These are phyloP conservation scores for Voacanga thouarsii DNA, from an alignment of 257 asterid genomes.

Conservation along the genomic window DNA sequence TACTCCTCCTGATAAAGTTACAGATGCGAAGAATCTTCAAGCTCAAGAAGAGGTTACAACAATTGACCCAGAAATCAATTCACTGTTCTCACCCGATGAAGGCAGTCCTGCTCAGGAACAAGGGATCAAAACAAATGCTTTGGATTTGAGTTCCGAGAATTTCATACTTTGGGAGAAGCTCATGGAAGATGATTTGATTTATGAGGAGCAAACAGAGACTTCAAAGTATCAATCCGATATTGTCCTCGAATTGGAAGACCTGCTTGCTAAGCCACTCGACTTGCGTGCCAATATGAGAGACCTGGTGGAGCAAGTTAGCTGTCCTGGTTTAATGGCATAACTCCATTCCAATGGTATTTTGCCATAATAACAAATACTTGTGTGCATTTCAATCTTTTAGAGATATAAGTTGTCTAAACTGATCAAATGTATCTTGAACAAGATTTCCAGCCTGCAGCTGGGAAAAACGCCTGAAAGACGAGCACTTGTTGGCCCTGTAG, in stretches of 20 bases:
- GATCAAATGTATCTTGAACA: no score
- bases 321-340: conserved; percentile 11
- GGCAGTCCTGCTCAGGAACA: conserved; percentile 33
- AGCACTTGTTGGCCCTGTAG: no score
- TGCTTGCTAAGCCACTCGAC: conserved; percentile 32
- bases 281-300: conserved; percentile 17
- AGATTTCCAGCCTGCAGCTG: background rate
- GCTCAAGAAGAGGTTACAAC: conserved; percentile 39
- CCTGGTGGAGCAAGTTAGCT: background rate
- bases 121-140: conserved; percentile 20
- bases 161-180: conserved; percentile 89
- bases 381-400: background rate
- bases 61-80: conserved; percentile 36
- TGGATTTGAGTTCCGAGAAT: conserved; percentile 44
- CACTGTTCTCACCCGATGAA: conserved; percentile 46
- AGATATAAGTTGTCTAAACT: no score
- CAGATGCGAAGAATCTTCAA: conserved; percentile 12
- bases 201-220: conserved; percentile 41
- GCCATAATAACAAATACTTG: background rate
- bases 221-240: conserved; percentile 34
- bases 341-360: background rate
- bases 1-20: conserved; percentile 24
- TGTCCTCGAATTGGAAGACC: conserved; percentile 41
- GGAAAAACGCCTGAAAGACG: background rate
- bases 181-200: conserved; percentile 86